Conservation (phyloP, 1,139 yeast species). For the Protomyces inouyei region DNA sequence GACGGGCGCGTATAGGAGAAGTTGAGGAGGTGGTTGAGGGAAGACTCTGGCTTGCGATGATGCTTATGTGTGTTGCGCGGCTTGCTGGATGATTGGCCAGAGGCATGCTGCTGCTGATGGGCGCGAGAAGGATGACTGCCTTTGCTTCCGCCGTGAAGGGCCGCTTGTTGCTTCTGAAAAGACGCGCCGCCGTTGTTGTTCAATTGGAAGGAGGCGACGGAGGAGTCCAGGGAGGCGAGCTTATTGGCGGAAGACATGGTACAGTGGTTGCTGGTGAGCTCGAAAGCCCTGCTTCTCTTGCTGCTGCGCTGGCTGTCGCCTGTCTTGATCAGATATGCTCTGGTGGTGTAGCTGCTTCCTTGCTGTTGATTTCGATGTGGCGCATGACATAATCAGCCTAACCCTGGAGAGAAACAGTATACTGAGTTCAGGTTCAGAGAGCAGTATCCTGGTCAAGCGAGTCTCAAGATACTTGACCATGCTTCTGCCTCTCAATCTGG, state of each 20-base stretch:
- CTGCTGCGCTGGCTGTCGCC: too few relatives aligned
- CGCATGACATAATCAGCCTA: too few relatives aligned
- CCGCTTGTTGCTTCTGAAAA: not conserved
- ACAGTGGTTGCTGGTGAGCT: not conserved
- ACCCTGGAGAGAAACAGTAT: too few relatives aligned
- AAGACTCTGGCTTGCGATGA: conserved; percentile 28
- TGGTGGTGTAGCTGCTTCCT: too few relatives aligned
- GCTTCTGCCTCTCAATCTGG: too few relatives aligned
- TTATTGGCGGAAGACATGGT: not conserved
- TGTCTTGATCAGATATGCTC: too few relatives aligned
- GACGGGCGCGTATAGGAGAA: conserved; percentile 32
- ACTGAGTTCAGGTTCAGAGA: too few relatives aligned
- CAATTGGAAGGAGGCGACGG: not conserved
- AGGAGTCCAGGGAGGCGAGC: not conserved
- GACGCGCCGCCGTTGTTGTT: not conserved
- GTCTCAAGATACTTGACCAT: too few relatives aligned
- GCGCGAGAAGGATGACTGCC: not conserved
- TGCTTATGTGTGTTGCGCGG: conserved; percentile 21
- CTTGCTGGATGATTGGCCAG: not conserved
- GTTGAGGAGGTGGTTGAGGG: conserved; percentile 39
- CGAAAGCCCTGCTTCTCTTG: too few relatives aligned
- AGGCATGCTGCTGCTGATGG: not conserved
- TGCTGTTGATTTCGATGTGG: too few relatives aligned
- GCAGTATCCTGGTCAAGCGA: too few relatives aligned
- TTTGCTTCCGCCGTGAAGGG: not conserved